Base-by-base conservation (phyloP, 2,329 filamentous ascomycete species). In the Colletotrichum somersetense region DNA sequence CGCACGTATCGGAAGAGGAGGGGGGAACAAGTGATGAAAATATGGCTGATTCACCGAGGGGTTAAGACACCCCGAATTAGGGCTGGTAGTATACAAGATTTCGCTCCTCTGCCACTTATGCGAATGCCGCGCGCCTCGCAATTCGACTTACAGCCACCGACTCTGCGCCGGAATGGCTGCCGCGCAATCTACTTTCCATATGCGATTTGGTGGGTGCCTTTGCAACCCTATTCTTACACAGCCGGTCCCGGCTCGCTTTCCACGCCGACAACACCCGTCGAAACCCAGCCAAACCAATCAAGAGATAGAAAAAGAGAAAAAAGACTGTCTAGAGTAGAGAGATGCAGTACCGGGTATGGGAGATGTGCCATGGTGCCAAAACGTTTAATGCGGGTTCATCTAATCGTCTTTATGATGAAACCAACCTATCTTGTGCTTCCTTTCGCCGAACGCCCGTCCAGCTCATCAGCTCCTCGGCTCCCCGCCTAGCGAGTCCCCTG, bases 171-270 rank as follows among this genome's bases (percentile, higher is more conserved):
- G 48, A 52, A 38, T n/a, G 33, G 52, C 33, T 46, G 58, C 69
- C 62, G 66, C 58, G 65, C 57, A 40, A 53, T 69, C 48, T 70
- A 35, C 50, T 16, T 26, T 52, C 35, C 46, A 38, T 23, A 64
- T 72, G 59, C 55, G 33, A 65, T 61, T 61, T 48, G 38, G 38
- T 56, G 46, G 38, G 40, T 63, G 20, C 33, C 30, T 55, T 50
- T 72, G 59, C 66, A 55, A 68, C 69, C 69, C 44, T 72, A 72
- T 23, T 72, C 66, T 70, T 72, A 72, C 70, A 71, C 61, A 66
- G 57, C 65, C 65, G 57, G 38, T 23, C 55, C 63, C 56, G 50
- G 62, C 63, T 66, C 56, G 55, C 44, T 57, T 35, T 46, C 61
- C n/a, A 18, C 53, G 18, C n/a, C 23, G 35, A 46, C 50, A 61